Evolutionary conservation across 768 basidiomycete species (phyloP), one percentile per base, ranked within the genome.

Genomic region (Lentinula aciculospora): DNA sequence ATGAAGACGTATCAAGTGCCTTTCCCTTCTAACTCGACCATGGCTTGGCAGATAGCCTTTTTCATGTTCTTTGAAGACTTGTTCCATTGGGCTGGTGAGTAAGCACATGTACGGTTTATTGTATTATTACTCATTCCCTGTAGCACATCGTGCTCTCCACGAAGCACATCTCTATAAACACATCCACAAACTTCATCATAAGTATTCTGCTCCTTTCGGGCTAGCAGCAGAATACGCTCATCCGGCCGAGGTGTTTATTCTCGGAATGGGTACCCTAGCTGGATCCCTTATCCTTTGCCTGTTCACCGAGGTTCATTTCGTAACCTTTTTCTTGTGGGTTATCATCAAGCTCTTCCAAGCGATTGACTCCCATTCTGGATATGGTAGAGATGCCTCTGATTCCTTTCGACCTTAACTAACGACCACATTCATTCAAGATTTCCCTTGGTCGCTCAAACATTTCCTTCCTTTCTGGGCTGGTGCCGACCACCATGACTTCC

Each of bases 171-270:
- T 96, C 50, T 95, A 96, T 79, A 92, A 88, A 71, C 79, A 94
- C 71, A 92, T 97, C 62, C 94, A 97, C 82, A 96, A 97, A 74
- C 79, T 98, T 34, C 97, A 99, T 71, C 97, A 98, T 83, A 92
- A 94, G 67, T 97, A 93, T 73, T 89, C 89, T 7, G 96, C 96
- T 15, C 97, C 97, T 1, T 97, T 98, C 67, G 97, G 97, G 60
- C 84, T 99, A 29, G 95, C 92, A 1, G 96, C 97, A 3, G 96
- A 99, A 71, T 98, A 98, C 69, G 95, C 97, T 1, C 97, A 99
- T 72, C 97, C 97, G 0, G 85, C 93, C 12, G 97, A 99, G 71
- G 91, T 96, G 54, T 84, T 97, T 69, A 94, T 98, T 64, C 87
- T 98, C 56, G 95, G 94, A 23, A 83, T 85, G 17, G 97, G 96